Evolutionary conservation across 169 alveolate genomes (phyloP).

Genomic region (Eimeria brunetti): DNA sequence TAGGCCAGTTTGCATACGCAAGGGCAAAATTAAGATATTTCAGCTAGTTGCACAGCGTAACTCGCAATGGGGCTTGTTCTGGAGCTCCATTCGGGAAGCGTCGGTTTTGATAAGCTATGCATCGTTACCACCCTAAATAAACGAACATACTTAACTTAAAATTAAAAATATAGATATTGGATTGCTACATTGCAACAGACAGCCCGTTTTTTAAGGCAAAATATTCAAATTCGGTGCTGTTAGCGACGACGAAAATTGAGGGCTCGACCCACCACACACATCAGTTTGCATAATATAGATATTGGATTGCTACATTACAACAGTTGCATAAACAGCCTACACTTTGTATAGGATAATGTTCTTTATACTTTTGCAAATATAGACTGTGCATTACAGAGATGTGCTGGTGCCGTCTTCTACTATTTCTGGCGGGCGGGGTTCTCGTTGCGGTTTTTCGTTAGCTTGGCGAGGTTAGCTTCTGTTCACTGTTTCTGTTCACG

Average conservation of each 20-base stretch:
- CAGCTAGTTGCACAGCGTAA: not conserved
- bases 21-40: not conserved
- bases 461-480: not conserved
- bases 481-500: not conserved
- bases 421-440: not conserved
- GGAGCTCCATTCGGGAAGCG: not conserved
- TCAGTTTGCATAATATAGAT: not conserved
- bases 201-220: not conserved
- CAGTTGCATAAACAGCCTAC: not conserved
- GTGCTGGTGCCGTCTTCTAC: not conserved
- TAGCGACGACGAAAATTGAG: not conserved
- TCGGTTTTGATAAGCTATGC: not conserved
- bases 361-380: not conserved
- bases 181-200: not conserved
- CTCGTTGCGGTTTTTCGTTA: not conserved
- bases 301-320: too few relatives aligned
- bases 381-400: not conserved
- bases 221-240: not conserved
- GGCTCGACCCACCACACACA: not conserved
- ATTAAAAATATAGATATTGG: not conserved
- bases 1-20: too few relatives aligned
- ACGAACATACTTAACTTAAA: not conserved
- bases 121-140: not conserved
- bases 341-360: not conserved
- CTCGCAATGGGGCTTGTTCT: slow-evolving; percentile 19